Conservation (phyloP, 2,329 filamentous ascomycete species). For the Phialophora expanda region DNA sequence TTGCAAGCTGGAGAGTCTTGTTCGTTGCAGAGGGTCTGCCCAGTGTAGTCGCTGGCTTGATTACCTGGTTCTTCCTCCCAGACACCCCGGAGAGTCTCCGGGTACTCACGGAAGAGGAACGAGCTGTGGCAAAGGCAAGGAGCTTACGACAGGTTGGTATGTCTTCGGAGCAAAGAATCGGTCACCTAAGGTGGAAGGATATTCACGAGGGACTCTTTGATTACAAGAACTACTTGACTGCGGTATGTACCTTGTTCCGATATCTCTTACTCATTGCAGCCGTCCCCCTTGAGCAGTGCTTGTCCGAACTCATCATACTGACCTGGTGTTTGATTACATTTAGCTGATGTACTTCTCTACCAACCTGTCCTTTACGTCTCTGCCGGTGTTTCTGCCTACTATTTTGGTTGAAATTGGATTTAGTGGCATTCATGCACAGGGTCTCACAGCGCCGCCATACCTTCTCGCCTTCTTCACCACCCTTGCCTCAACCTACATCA, state of each 20-base stretch:
- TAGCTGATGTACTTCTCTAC: slow-evolving; percentile 62
- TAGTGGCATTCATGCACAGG: slow-evolving; percentile 69
- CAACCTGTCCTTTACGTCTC: slow-evolving; percentile 69
- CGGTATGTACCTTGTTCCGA: background rate
- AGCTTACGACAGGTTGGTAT: slow-evolving; percentile 22
- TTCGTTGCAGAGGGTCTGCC: slow-evolving; percentile 71
- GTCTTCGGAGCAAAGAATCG: background rate
- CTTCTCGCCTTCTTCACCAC: slow-evolving; percentile 69
- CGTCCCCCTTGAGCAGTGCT: too few relatives aligned
- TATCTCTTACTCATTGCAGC: too few relatives aligned
- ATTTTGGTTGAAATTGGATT: slow-evolving; percentile 72
- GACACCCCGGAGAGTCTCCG: slow-evolving; percentile 53
- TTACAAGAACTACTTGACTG: slow-evolving; percentile 4
- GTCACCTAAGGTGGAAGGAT: background rate
- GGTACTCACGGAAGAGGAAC: slow-evolving; percentile 51
- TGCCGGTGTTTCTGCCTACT: slow-evolving; percentile 69
- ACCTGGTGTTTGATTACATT: too few relatives aligned
- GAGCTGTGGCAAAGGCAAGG: slow-evolving; percentile 52
- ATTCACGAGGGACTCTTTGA: slow-evolving; percentile 3
- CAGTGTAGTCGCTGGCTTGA: slow-evolving; percentile 56
- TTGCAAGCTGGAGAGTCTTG: slow-evolving; percentile 67
- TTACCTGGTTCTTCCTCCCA: slow-evolving; percentile 61
- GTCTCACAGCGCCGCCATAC: slow-evolving; percentile 73
- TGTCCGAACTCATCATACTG: too few relatives aligned
- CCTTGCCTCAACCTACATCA: slow-evolving; percentile 65